Evolutionary conservation across 768 basidiomycete species (phyloP), one percentile per base, ranked within the genome.

Genomic region (Fomitopsis pulvina): DNA sequence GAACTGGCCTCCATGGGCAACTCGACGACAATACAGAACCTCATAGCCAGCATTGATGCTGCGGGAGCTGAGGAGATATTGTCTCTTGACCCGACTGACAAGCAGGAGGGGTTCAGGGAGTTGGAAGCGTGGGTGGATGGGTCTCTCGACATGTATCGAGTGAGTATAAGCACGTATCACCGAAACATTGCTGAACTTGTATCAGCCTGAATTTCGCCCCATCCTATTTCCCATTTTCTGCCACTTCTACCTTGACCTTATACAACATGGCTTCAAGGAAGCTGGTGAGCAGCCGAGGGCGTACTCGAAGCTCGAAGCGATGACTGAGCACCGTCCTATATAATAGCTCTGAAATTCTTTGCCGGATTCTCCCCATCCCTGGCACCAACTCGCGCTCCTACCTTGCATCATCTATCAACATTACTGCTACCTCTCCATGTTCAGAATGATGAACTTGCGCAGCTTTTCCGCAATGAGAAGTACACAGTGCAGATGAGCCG

Each of bases 201-300:
- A 3, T n/a, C 63, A 98, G 88, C 91, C 92, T 48, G 94, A 99
- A 67, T 87, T 99, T 59, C 78, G 88, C 40, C 93, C 91, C 40
- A 86, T 99, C 29, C 69, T 96, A 14, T 96, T 93, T 62, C 96
- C 96, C 2, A 88, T 99, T 54, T 98, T 97, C 63, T 92, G 89
- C 44, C 92, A 99, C 67, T 97, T 97, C 63, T 97, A 95, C 66
- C 75, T 99, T 26, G 95, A 97, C 65, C 77, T 99, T 43, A 83
- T 98, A 41, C 85, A 92, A 58, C 82, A 85, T 45, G 92, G 91
- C 9, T 92, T 89, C 66, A 85, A 87, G 62, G 87, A 91, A 62
- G 87, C 93, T 56, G 94, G 94, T 87, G 63, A 54, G 83, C 18
- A 41, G 5, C 4, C 11, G 8, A 16, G 47, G 25, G 20, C 2